Evolutionary conservation across 2,329 filamentous ascomycete species (phyloP), one percentile per base, ranked within the genome.

Genomic region (Neopestalotiopsis sp.): DNA sequence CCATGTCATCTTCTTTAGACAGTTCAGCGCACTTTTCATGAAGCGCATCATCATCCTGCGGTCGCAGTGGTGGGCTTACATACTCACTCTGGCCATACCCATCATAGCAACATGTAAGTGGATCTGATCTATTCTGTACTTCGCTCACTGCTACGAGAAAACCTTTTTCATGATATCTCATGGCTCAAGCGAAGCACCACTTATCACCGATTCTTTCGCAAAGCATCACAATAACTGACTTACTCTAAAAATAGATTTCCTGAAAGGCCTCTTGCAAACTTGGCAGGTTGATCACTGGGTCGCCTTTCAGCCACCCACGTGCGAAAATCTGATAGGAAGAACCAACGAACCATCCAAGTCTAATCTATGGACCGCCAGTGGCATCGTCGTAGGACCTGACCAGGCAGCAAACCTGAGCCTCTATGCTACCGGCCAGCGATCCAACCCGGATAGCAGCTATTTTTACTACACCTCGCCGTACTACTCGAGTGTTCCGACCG

Each of bases 11-110:
- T 70, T 72, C 61, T 64, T 69, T 12, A 68, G 71, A 30, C 76
- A 78, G 62, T 68, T 73, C n/a, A 58, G 65, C 17, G 74, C 76
- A 17, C 70, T 78, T 10, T 69, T 76, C 49, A 53, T 73, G 7
- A 78, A 78, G 70, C 68, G 74, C 24, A 40, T 76, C 12, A 67
- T 74, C 17, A 66, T 77, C 13, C 67, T 78, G 2, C 71, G 73
- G 24, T 72, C 72, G 2, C 72, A 73, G 34, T 78, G 73, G 74
- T 74, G 74, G 72, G 71, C 73, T 3, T 76, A 77, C 66, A 9
- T 78, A 20, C 71, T 75, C 40, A 73, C 73, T 38, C 65, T 78
- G 6, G 72, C 69, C 13, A 72, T 78, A 32, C 74, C 76, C 5
- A 68, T 77, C 28, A 57, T 76, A 40, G 72, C 72, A 10, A 70